Conservation (phyloP, 106 monocot species). For the Dendrobium catenatum region DNA sequence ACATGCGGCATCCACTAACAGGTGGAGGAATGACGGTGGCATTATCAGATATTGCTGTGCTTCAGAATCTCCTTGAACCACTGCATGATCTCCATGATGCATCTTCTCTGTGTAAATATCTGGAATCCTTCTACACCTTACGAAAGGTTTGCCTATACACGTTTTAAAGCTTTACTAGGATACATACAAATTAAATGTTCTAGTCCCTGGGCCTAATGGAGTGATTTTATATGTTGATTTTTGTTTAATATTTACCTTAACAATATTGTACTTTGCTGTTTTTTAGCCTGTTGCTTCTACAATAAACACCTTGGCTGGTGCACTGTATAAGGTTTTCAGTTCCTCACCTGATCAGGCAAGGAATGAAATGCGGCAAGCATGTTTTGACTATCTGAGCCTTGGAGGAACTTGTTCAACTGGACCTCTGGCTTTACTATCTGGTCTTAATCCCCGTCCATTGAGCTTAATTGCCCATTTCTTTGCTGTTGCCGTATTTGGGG, state of each 20-base stretch:
- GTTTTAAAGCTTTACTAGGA: not conserved
- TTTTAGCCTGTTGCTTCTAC: conserved; percentile 92
- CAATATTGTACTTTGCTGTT: not conserved
- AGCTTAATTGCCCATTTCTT: conserved; percentile 83
- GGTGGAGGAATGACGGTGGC: conserved; percentile 97
- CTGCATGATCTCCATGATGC: conserved; percentile 68
- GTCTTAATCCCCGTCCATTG: conserved; percentile 73
- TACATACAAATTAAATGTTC: not conserved
- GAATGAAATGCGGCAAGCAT: conserved; percentile 84
- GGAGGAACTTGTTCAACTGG: conserved; percentile 76
- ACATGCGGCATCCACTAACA: conserved; percentile 92
- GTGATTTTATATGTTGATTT: not conserved
- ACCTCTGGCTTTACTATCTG: conserved; percentile 63
- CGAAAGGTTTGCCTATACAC: conserved; percentile 48
- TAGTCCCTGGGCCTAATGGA: not conserved
- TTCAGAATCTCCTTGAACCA: conserved; percentile 72
- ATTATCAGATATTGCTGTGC: conserved; percentile 71
- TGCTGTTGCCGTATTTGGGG: conserved; percentile 86
- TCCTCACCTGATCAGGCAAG: conserved; percentile 65
- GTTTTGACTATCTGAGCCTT: conserved; percentile 86
- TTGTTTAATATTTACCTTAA: no score
- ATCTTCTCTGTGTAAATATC: conserved; percentile 61
- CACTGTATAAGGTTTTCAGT: conserved; percentile 76
- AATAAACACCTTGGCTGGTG: conserved; percentile 87
- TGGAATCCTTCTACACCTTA: conserved; percentile 90